phyloP scores from a whole-genome alignment of 2,329 filamentous ascomycete genomes.

The Lasiodiplodia sp. region DNA sequence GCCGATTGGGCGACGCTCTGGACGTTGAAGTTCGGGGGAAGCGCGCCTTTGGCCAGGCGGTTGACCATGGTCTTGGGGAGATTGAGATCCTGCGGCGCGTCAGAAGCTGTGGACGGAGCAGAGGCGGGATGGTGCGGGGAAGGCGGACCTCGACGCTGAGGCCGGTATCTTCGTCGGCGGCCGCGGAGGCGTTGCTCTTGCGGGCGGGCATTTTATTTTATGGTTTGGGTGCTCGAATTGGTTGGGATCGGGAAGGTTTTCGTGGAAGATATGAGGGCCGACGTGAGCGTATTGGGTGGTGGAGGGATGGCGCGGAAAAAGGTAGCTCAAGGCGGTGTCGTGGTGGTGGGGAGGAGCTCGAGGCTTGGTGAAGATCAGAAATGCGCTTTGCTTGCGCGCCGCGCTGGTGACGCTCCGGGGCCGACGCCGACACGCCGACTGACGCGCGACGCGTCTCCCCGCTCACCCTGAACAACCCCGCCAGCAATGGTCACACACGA shows the following conservation, averaged over 20 bases:
- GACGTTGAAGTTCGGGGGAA: slow-evolving; percentile 82
- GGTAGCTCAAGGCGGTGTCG: slow-evolving; percentile 18
- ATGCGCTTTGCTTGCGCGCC: background rate
- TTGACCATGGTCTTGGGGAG: slow-evolving; percentile 84
- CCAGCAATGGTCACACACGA: background rate
- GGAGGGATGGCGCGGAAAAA: background rate
- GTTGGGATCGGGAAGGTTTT: background rate
- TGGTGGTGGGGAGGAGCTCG: slow-evolving; percentile 16
- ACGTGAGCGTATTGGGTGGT: background rate
- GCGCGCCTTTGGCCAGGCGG: slow-evolving; percentile 77
- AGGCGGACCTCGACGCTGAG: slow-evolving; percentile 53
- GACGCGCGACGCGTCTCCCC: slow-evolving; percentile 26
- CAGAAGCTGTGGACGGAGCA: slow-evolving; percentile 29
- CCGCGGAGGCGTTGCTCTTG: slow-evolving; percentile 54
- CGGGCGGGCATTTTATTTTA: slow-evolving; percentile 51
- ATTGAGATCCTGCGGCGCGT: slow-evolving; percentile 69
- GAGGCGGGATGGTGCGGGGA: background rate
- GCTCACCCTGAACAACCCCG: background rate
- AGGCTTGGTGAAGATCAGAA: slow-evolving; percentile 21
- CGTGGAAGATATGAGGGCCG: background rate
- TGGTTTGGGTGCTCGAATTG: background rate
- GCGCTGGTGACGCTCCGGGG: slow-evolving; percentile 11
- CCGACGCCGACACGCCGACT: slow-evolving; percentile 7
- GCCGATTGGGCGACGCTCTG: slow-evolving; percentile 82
- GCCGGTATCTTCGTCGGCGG: slow-evolving; percentile 48